phyloP scores from a whole-genome alignment of 108 stramenopile species.

The Cyclotella sp. region DNA sequence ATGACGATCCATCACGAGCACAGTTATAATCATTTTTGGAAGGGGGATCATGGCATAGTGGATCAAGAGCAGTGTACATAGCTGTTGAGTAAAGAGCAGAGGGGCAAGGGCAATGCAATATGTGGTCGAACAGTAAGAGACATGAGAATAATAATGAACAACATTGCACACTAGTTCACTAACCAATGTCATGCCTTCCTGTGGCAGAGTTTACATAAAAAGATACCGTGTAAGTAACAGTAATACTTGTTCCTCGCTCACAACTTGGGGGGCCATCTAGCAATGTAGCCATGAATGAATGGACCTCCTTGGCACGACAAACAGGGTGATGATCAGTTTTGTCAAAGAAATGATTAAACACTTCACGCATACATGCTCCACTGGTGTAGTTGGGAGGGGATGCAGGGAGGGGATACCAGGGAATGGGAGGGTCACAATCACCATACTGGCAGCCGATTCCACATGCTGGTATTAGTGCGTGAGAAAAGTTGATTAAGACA shows the following conservation, averaged over 20 bases:
- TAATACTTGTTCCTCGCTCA: slow-evolving; percentile 3
- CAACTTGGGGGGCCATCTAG: slow-evolving; percentile 1
- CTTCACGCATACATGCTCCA: slow-evolving; percentile 12
- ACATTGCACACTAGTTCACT: not conserved
- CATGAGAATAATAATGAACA: not conserved
- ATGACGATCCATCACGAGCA: not conserved
- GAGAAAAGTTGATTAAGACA: not conserved
- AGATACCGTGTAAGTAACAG: slow-evolving; percentile 4
- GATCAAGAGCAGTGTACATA: slow-evolving; percentile 8
- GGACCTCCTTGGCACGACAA: slow-evolving; percentile 11
- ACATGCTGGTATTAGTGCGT: no score
- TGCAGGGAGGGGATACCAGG: not conserved
- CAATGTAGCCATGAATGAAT: not conserved
- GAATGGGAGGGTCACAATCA: not conserved
- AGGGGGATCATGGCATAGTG: not conserved
- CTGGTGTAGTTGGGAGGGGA: slow-evolving; percentile 1
- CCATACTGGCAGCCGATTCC: slow-evolving; percentile 15
- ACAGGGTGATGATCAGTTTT: slow-evolving; percentile 9
- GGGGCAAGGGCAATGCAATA: not conserved
- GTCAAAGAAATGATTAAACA: slow-evolving; percentile 8
- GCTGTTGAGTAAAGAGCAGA: not conserved
- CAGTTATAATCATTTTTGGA: slow-evolving; percentile 1
- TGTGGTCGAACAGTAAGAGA: not conserved
- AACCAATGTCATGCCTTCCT: slow-evolving; percentile 7
- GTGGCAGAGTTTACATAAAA: not conserved